Conservation (phyloP, 371 early-diverging fungal species). For the Mucor indicus region DNA sequence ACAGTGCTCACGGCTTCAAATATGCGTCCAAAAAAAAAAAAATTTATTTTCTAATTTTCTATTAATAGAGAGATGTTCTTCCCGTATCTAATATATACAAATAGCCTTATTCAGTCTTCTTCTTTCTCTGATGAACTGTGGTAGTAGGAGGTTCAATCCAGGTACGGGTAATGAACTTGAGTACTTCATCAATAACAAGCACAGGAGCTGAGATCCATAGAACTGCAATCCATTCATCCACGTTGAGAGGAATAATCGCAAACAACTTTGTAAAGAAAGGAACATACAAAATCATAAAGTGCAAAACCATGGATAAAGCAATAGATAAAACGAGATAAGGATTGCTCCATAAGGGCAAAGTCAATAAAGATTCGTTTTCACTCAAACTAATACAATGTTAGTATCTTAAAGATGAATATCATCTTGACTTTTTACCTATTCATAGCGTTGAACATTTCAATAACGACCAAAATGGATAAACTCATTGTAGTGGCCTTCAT, state of each 20-base stretch:
- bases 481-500: slow-evolving; percentile 93
- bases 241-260: slow-evolving; percentile 82
- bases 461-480: slow-evolving; percentile 90
- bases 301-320: slow-evolving; percentile 84
- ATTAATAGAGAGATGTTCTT: too few species aligned
- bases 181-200: slow-evolving; percentile 86
- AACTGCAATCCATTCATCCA: slow-evolving; percentile 90
- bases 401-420: slow-evolving; percentile 75
- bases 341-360: slow-evolving; percentile 89
- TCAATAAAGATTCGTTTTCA: slow-evolving; percentile 91
- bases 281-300: slow-evolving; percentile 93
- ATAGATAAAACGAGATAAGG: slow-evolving; percentile 85
- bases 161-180: slow-evolving; percentile 83
- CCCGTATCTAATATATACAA: background rate
- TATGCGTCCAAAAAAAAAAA: too few species aligned
- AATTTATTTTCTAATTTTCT: too few species aligned
- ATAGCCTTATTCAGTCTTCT: slow-evolving; percentile 1
- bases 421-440: slow-evolving; percentile 46
- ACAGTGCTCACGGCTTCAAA: too few species aligned
- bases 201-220: slow-evolving; percentile 88
- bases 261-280: slow-evolving; percentile 87
- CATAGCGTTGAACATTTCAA: slow-evolving; percentile 98
- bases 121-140: background rate
- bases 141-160: slow-evolving; percentile 55
- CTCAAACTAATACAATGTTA: slow-evolving; percentile 81